These are phyloP conservation scores for Gorgonomyces haynaldii DNA, from an alignment of 192 early-diverging fungal genomes.

Conservation along the genomic window DNA sequence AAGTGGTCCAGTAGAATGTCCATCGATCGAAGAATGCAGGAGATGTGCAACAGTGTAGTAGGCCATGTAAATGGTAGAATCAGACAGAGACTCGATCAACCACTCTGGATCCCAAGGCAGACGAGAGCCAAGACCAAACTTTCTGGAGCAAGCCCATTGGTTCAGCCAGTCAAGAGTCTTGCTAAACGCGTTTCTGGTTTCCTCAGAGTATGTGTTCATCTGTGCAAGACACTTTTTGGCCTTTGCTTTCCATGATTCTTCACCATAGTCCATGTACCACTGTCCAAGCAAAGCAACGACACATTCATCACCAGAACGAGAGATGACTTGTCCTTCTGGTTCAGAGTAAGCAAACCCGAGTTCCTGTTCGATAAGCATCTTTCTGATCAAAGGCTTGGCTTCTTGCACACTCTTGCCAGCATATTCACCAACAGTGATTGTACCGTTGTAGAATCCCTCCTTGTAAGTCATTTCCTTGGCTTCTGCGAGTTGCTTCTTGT, in stretches of 20 bases:
- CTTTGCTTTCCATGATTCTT: constrained; percentile 65
- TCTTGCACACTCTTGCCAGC: constrained; percentile 79
- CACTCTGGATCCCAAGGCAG: constrained; percentile 89
- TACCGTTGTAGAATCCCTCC: constrained; percentile 93
- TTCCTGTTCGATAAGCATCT: constrained; percentile 55
- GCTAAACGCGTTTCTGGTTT: constrained; percentile 78
- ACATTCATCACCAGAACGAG: constrained; percentile 92
- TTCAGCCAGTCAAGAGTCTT: constrained; percentile 84
- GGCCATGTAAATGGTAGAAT: constrained; percentile 99
- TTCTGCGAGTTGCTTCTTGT: constrained; percentile 77
- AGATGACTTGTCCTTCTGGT: constrained; percentile 87
- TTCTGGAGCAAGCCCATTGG: constrained; percentile 93
- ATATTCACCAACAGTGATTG: constrained; percentile 72
- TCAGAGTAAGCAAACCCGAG: constrained; percentile 86
- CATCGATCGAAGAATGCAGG: constrained; percentile 82
- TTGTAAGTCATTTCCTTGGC: constrained; percentile 95
- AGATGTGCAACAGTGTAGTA: constrained; percentile 96
- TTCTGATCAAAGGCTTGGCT: constrained; percentile 74
- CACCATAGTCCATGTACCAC: constrained; percentile 99
- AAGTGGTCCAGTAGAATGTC: constrained; percentile 60
- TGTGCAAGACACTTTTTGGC: constrained; percentile 56
- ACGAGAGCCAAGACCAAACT: constrained; percentile 82
- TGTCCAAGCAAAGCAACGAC: constrained; percentile 91
- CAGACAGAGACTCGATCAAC: constrained; percentile 91
- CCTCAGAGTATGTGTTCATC: constrained; percentile 70